Percentiles rank a stretch among this genome's conserved stretches.
These are phyloP conservation scores for Afroboletus lepidellus DNA, from an alignment of 1,284 basidiomycete genomes.

Conservation along the genomic window DNA sequence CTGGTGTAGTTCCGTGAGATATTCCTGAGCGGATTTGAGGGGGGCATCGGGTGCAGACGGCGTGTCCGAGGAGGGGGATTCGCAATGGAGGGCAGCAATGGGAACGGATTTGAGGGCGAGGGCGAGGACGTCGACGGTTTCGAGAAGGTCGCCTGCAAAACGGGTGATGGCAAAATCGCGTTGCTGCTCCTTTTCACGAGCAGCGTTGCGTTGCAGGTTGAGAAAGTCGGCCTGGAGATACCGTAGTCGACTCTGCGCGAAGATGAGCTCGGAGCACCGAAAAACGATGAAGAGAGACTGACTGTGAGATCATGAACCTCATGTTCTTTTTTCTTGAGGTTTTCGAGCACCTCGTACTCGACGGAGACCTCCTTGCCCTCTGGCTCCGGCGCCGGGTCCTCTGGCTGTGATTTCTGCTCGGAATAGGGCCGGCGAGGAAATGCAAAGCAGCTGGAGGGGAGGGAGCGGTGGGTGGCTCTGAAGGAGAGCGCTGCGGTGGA, in stretches of 20 bases:
- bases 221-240: conserved; percentile 94
- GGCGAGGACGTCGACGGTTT: conserved; percentile 89
- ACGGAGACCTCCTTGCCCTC: conserved; percentile 31
- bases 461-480: conserved; percentile 43
- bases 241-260: conserved; percentile 69
- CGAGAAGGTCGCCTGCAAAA: conserved; percentile 88
- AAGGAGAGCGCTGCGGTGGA: conserved; percentile 55
- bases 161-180: conserved; percentile 91
- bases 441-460: conserved; percentile 21
- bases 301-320: conserved; percentile 77
- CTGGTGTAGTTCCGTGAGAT: conserved; percentile 72
- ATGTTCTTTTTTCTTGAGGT: conserved; percentile 69
- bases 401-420: conserved; percentile 40
- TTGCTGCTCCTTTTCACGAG: conserved; percentile 89
- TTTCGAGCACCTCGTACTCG: conserved; percentile 41
- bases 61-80: conserved; percentile 24
- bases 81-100: conserved; percentile 41
- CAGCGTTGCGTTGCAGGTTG: conserved; percentile 89
- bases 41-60: conserved; percentile 30
- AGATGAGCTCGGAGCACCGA: conserved; percentile 4
- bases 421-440: conserved; percentile 48
- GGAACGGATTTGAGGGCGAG: conserved; percentile 90
- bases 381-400: conserved; percentile 29
- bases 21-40: conserved; percentile 52
- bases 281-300: conserved; percentile 30